Base-by-base conservation (phyloP, 495 filamentous ascomycete genomes). In the Physcia stellaris region DNA sequence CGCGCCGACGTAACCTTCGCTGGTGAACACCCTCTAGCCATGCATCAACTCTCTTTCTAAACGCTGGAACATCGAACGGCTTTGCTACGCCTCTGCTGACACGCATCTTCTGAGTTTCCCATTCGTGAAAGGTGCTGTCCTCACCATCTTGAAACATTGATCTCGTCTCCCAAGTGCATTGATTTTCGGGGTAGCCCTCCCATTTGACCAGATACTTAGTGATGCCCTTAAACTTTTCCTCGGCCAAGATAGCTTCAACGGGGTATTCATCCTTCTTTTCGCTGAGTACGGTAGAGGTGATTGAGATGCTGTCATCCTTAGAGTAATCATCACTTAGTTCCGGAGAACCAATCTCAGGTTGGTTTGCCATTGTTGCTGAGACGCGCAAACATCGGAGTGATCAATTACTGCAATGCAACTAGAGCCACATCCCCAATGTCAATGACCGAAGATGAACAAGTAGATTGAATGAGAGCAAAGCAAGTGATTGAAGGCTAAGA, bases 161-260 rank as follows among this genome's bases (percentile, higher is more conserved):
- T n/a, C 50, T 50, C 0, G 77, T 72, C 43, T 84, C 79, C 80
- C 79, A 86, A 2, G 69, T 75, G 35, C 68, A 60, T 32, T 73
- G 51, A 10, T 72, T 42, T 6, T 74, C 33, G 1, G 62, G 55
- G 41, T 80, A 86, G n/a, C 61, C 66, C 18, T 62, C 62, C 82
- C 82, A 87, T 42, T 70, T 64, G 23, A 85, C 67, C 2, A 86
- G 61, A 48, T 78, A 86, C 18, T 53, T 43, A 41, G 46, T 57
- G 17, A 52, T 46, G 6, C 53, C 59, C 6, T 71, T 59, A 0
- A 53, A n/a, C 2, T 26, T 45, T 7, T 58, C 52, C 47, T 83
- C 71, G 7, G 70, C 69, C 4, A 65, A 51, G 28, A 70, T 59
- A 2, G 47, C 47, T 33, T 68, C 65, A 2, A 72, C 56, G 4